A percentile compares a stretch with the other conserved stretches of the same genome.
Evolutionary conservation across 768 basidiomycete species (phyloP).

Genomic region (Scleroderma bovista): DNA sequence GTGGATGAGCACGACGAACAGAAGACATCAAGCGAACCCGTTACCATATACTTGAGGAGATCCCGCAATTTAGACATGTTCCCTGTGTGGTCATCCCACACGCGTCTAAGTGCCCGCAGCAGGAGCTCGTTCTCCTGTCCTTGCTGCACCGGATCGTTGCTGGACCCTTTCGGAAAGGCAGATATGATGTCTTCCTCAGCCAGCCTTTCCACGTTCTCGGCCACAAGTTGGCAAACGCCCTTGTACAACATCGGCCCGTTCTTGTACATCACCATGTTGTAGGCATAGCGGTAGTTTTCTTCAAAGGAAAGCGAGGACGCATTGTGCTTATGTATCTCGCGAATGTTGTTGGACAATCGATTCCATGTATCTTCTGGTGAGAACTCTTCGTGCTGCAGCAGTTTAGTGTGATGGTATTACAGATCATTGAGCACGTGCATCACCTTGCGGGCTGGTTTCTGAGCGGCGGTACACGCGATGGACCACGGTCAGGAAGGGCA

Average conservation of each 20-base stretch:
- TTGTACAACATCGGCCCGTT: constrained; percentile 82
- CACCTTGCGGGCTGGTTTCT: constrained; percentile 49
- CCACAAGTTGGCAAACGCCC: constrained; percentile 73
- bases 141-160: constrained; percentile 63
- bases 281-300: constrained; percentile 90
- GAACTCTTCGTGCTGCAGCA: constrained; percentile 61
- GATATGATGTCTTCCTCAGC: constrained; percentile 75
- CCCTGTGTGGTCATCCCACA: constrained; percentile 92
- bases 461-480: constrained; percentile 1
- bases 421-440: constrained; percentile 8
- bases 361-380: constrained; percentile 84
- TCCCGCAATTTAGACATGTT: constrained; percentile 87
- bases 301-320: constrained; percentile 85
- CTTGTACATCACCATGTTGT: constrained; percentile 89
- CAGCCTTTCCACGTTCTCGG: constrained; percentile 76
- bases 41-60: constrained; percentile 94
- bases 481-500: constrained; percentile 15
- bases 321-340: constrained; percentile 93
- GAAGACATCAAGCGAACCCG: constrained; percentile 12
- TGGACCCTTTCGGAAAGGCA: constrained; percentile 70
- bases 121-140: constrained; percentile 82
- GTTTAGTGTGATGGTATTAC: neutral
- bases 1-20: constrained; percentile 10
- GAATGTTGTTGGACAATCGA: constrained; percentile 76
- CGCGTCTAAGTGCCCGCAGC: constrained; percentile 72